Evolutionary conservation across 2,329 filamentous ascomycete species (phyloP).

Genomic region (Cladophialophora chaetospira): DNA sequence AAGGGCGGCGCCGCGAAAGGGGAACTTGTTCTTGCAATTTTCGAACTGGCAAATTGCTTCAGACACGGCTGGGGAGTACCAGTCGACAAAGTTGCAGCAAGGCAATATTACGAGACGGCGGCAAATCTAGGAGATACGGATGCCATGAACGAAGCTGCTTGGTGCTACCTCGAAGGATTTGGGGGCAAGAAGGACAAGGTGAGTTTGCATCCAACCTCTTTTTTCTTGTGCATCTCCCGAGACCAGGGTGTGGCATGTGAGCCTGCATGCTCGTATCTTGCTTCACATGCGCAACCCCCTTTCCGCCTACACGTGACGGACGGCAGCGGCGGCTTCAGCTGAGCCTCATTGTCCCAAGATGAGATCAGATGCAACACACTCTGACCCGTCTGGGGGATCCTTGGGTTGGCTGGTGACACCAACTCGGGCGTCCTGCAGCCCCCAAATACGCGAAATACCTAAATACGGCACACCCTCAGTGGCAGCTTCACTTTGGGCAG

Average conservation of each 20-base stretch:
- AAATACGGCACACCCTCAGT: slow-evolving; percentile 25
- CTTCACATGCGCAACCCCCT: not conserved
- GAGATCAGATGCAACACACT: slow-evolving; percentile 7
- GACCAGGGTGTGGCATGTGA: slow-evolving; percentile 2
- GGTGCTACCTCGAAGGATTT: slow-evolving; percentile 97
- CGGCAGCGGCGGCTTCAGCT: slow-evolving; percentile 17
- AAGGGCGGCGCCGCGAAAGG: slow-evolving; percentile 95
- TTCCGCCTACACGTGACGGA: slow-evolving; percentile 20
- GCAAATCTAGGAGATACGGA: slow-evolving; percentile 95
- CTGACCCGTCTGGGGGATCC: not conserved
- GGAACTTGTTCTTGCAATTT: slow-evolving; percentile 93
- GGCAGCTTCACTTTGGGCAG: slow-evolving; percentile 41
- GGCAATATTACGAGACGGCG: slow-evolving; percentile 94
- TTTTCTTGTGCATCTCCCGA: not conserved
- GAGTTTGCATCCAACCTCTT: slow-evolving; percentile 42
- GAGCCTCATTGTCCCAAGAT: slow-evolving; percentile 20
- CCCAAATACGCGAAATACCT: slow-evolving; percentile 31
- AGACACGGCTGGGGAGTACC: slow-evolving; percentile 90
- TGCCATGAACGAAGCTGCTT: slow-evolving; percentile 91
- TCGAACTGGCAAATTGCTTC: slow-evolving; percentile 77
- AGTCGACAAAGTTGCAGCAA: slow-evolving; percentile 81
- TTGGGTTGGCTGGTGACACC: slow-evolving; percentile 12
- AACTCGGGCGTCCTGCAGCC: slow-evolving; percentile 14
- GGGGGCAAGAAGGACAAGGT: slow-evolving; percentile 99
- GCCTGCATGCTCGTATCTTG: not conserved